Base-by-base conservation (phyloP, 202 grass and related monocot genomes). In the Tripidium arundinaceum region DNA sequence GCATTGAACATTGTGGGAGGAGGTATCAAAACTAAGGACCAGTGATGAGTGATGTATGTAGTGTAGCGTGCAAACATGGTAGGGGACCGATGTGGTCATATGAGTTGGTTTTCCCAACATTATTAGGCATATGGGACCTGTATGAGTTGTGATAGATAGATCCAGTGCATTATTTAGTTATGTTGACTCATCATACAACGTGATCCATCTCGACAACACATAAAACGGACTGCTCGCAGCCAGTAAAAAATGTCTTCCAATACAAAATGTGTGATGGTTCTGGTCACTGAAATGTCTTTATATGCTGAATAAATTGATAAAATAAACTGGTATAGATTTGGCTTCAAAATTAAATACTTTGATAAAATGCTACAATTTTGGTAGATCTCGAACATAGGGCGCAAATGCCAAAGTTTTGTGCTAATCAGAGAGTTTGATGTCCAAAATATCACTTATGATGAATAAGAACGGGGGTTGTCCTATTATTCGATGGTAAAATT, bases 1-100 rank as follows among this genome's bases (percentile, higher is more conserved):
- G 39, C 36, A 71, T 68, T 79, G 77, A 68, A 58, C 21, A 55
- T 54, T n/a, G 40, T 29, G 7, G 19, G 54, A 1, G 5, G 26
- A 19, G 25, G 63, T 60, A 38, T n/a, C 65, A 9, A 67, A 66
- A 47, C 33, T 7, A 71, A 65, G 59, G 73, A 78, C 77, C 81
- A 80, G 68, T 36, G 19, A n/a, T 33, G 31, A 33, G 31, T 55
- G 33, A 61, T 77, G 72, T 76, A 46, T 14, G 54, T 58, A 58
- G n/a, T 38, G 37, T 55, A 33, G 62, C 54, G 50, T 81, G 62
- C 19, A 77, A 77, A 40, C 42, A 65, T 58, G 74, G 54, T 27
- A 78, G 74, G 74, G 79, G 80, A 87, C 74, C 68, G 22, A 29
- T 40, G 45, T 42, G 67, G 68, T 79, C 62, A 68, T 45, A 45